Evolutionary conservation across 2,329 filamentous ascomycete species (phyloP), one percentile per base, ranked within the genome.

Genomic region (Westerdykella aurantiaca): DNA sequence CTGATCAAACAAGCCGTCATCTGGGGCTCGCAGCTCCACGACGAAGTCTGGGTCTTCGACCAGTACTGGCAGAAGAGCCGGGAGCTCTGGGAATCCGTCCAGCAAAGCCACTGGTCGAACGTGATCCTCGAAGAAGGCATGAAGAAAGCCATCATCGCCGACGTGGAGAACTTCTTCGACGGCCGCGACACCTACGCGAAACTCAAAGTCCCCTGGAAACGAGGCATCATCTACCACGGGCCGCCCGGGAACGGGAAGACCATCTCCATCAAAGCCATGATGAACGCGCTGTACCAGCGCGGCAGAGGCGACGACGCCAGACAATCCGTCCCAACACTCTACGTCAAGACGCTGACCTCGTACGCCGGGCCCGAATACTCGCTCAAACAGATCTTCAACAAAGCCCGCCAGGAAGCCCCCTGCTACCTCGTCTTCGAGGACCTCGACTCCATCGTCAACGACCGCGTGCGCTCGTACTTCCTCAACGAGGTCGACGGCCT

Each of bases 391-490:
- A 67, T 69, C 33, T 69, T 69, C 39, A 40, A 9, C 16, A 79
- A 79, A 49, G 83, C 83, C 0, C 70, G 83, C 17, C 69, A 77
- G 49, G 74, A 77, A 47, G 79, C 83, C 0, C 83, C 83, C 0
- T 86, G 82, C 66, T 78, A 85, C 48, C 74, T 87, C 3, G 79
- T 87, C 34, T 83, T 87, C 45, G 84, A 87, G 60, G 84, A 87
- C 50, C 73, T 87, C 5, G 84, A 87, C 59, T 81, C 77, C 7
- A 75, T 86, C 29, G 76, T 87, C 37, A 74, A 72, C 10, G 77
- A 82, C 42, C 50, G 58, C 2, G 78, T 83, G 12, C 73, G 83
- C 22, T 80, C 76, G 41, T 86, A 85, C 69, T 87, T 87, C 66
- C 71, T 86, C 38, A 87, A 86, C 58, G 82, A 86, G 62, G 78